Conservation (phyloP, 2,329 filamentous ascomycete species). For the Penicillium corylophilum region DNA sequence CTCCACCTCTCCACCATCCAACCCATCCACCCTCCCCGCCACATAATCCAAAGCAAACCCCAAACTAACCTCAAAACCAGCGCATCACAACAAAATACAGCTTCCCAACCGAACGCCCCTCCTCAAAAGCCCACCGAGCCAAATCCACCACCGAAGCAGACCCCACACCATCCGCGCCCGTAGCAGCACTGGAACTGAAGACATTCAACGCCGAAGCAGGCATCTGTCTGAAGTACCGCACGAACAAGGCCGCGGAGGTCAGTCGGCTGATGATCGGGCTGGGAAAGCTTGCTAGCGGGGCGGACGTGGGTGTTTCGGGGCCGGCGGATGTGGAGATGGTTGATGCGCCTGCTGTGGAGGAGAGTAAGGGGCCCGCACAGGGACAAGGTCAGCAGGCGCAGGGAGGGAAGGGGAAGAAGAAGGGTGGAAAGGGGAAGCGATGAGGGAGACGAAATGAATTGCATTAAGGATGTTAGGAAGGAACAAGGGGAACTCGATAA, state of each 20-base stretch:
- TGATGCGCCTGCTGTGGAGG: slow-evolving; percentile 30
- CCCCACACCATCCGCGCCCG: slow-evolving; percentile 36
- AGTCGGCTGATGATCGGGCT: slow-evolving; percentile 75
- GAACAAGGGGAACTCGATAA: slow-evolving; percentile 1
- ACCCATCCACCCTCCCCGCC: slow-evolving; percentile 3
- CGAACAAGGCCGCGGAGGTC: slow-evolving; percentile 87
- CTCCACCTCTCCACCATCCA: background rate
- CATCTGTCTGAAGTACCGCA: slow-evolving; percentile 84
- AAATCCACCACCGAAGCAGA: slow-evolving; percentile 11
- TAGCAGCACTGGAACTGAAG: slow-evolving; percentile 77
- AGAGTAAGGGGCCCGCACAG: slow-evolving; percentile 18
- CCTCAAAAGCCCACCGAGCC: slow-evolving; percentile 28
- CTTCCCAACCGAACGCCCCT: slow-evolving; percentile 46
- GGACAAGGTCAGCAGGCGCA: slow-evolving; percentile 41
- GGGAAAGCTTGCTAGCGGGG: slow-evolving; percentile 68
- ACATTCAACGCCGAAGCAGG: slow-evolving; percentile 83
- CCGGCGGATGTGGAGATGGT: slow-evolving; percentile 35
- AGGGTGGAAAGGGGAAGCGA: slow-evolving; percentile 72
- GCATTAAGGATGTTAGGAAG: background rate
- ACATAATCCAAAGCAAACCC: background rate
- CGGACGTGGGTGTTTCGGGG: slow-evolving; percentile 52
- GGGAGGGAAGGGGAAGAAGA: slow-evolving; percentile 51
- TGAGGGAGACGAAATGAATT: slow-evolving; percentile 38
- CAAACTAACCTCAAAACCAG: slow-evolving; percentile 57
- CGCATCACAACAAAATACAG: slow-evolving; percentile 91